Evolutionary conservation across 1,284 basidiomycete species (phyloP), one percentile per base, ranked within the genome.

Genomic region (Grifola frondosa): DNA sequence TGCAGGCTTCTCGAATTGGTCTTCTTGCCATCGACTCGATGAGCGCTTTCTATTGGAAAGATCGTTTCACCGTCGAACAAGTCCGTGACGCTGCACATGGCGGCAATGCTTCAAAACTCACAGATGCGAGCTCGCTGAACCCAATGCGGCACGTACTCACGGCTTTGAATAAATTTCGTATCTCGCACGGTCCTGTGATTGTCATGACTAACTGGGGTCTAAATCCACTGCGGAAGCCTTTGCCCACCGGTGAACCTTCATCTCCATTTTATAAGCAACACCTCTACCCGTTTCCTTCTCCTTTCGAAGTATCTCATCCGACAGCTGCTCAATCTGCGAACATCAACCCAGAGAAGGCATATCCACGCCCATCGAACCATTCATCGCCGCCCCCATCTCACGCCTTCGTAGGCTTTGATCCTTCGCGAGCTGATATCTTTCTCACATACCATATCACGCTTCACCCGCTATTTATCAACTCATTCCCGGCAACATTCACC

Each of bases 1-100:
- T 83, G 47, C 66, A 74, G 22, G 59, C 74, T 36, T 61, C 67
- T 32, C 78, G 80, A 48, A 73, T 88, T 15, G 80, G 77, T 11
- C 57, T 88, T 39, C 60, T 89, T 20, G 80, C 78, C 12, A 67
- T 92, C 30, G 89, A 92, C 63, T 86, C 86, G 6, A 66, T 90
- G 44, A 85, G 83, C 59, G 61, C 85, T 0, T 89, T 86, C 59
- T 80, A 86, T 64, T 91, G 88, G 88, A 53, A 71, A 8, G 88
- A 92, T 60, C 79, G 84, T 28, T 82, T 80, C 59, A 67, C 70
- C 29, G 61, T 67, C 24, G 88, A 90, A 59, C 78, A 81, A 49
- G 53, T 70, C 39, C 74, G 68, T 32, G 53, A 56, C 16, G 49
- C 46, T 40, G 40, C 43, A 10, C 38, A 42, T 25, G 44, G 42